phyloP scores from a whole-genome alignment of 2,329 filamentous ascomycete species.

The Fusarium incarnatum region DNA sequence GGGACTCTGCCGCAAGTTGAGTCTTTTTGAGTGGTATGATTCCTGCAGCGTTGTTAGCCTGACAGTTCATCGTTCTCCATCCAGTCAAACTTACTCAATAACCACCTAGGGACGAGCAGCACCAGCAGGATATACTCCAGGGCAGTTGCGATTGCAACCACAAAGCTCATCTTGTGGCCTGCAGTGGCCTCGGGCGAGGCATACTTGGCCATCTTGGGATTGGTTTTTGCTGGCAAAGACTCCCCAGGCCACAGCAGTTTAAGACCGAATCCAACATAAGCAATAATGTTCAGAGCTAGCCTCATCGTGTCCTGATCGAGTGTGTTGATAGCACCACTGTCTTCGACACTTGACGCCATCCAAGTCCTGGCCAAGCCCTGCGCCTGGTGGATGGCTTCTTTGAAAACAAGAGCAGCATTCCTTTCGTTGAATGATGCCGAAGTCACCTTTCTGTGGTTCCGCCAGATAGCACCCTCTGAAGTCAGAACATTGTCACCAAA shows the following conservation, averaged over 20 bases:
- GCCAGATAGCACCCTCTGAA: slow-evolving; percentile 77
- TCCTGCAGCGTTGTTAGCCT: slow-evolving; percentile 45
- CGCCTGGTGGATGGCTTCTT: slow-evolving; percentile 71
- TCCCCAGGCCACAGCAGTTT: slow-evolving; percentile 72
- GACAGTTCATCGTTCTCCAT: neutral
- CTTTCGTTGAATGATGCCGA: slow-evolving; percentile 80
- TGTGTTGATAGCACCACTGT: slow-evolving; percentile 62
- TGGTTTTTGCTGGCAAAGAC: slow-evolving; percentile 56
- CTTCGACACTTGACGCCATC: slow-evolving; percentile 53
- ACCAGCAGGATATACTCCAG: slow-evolving; percentile 73
- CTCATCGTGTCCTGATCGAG: slow-evolving; percentile 74
- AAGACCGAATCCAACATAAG: slow-evolving; percentile 78
- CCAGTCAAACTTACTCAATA: slow-evolving; percentile 59
- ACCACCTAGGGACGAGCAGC: slow-evolving; percentile 68
- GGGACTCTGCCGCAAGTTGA: slow-evolving; percentile 64
- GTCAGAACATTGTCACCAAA: slow-evolving; percentile 80
- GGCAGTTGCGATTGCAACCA: slow-evolving; percentile 69
- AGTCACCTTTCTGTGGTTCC: slow-evolving; percentile 77
- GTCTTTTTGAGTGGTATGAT: slow-evolving; percentile 63
- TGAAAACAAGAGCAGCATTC: slow-evolving; percentile 76
- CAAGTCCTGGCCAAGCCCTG: slow-evolving; percentile 70
- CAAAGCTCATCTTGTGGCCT: slow-evolving; percentile 74
- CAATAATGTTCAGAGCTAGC: slow-evolving; percentile 66
- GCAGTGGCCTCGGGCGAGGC: slow-evolving; percentile 57
- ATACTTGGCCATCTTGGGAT: slow-evolving; percentile 62